Evolutionary conservation across 2,329 filamentous ascomycete genomes (phyloP).

Genomic region (Epichloe brachyelytri): DNA sequence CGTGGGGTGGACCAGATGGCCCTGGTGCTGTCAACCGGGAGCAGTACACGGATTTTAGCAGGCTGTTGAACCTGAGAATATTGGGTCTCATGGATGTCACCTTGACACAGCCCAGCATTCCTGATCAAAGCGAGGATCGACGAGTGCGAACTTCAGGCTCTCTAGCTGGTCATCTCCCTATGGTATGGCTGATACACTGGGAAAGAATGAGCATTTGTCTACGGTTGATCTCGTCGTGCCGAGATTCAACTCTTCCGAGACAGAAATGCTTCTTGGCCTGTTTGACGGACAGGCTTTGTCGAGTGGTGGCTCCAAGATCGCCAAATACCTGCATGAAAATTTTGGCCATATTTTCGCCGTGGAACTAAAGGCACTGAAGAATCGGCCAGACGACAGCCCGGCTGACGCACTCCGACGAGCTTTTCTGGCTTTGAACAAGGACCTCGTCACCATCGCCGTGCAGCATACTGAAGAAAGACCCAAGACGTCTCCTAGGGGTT

Average conservation of each 20-base stretch:
- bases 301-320: slow-evolving; percentile 84
- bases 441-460: slow-evolving; percentile 73
- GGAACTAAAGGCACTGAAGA: slow-evolving; percentile 64
- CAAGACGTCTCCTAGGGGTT: slow-evolving; percentile 54
- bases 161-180: slow-evolving; percentile 79
- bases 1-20: slow-evolving; percentile 30
- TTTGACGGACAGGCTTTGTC: slow-evolving; percentile 91
- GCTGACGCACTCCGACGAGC: slow-evolving; percentile 73
- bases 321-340: slow-evolving; percentile 93
- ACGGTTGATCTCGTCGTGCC: slow-evolving; percentile 94
- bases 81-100: slow-evolving; percentile 97
- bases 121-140: slow-evolving; percentile 88
- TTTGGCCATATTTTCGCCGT: slow-evolving; percentile 75
- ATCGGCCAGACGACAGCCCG: slow-evolving; percentile 57
- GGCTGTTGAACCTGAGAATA: slow-evolving; percentile 69
- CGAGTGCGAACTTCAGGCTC: slow-evolving; percentile 97
- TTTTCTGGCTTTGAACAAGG: slow-evolving; percentile 86
- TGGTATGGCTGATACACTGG: slow-evolving; percentile 93
- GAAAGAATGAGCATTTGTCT: slow-evolving; percentile 85
- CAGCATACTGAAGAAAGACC: slow-evolving; percentile 67
- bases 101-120: slow-evolving; percentile 81
- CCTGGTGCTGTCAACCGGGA: slow-evolving; percentile 44
- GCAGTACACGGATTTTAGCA: slow-evolving; percentile 76
- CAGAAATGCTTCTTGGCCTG: slow-evolving; percentile 82
- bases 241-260: slow-evolving; percentile 77